Percentiles rank a stretch among this genome's conserved stretches.
Evolutionary conservation across 1,139 yeast species (phyloP).

Genomic region (Kluyveromyces sp.): DNA sequence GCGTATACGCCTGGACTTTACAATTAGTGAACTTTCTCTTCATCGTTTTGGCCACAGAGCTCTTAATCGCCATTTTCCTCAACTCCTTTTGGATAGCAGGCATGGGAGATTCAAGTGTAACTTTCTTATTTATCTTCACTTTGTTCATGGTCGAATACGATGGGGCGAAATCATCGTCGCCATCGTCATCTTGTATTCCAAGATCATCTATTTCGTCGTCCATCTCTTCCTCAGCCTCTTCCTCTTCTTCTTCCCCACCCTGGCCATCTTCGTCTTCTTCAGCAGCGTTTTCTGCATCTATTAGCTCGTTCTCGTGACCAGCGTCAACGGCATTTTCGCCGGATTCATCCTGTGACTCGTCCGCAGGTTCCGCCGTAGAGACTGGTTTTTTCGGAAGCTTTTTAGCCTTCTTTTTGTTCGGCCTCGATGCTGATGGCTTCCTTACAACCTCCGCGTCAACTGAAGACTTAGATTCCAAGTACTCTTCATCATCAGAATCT

Average conservation of each 20-base stretch:
- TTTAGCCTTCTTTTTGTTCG: background rate
- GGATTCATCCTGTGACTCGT: background rate
- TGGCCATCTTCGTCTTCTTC: conserved; percentile 13
- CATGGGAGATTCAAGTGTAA: conserved; percentile 26
- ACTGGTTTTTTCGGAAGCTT: conserved; percentile 5
- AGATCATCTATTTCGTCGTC: conserved; percentile 13
- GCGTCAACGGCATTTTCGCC: background rate
- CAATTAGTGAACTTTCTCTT: conserved; percentile 31
- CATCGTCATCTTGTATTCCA: conserved; percentile 19
- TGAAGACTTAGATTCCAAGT: background rate
- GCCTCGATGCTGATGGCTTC: background rate
- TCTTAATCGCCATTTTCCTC: conserved; percentile 27
- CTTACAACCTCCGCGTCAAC: background rate
- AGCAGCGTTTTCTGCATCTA: conserved; percentile 11
- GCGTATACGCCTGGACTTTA: conserved; percentile 23
- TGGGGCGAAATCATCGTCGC: conserved; percentile 26
- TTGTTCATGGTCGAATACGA: conserved; percentile 14
- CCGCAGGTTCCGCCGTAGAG: conserved; percentile 14
- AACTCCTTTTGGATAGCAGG: conserved; percentile 26
- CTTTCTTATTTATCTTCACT: conserved; percentile 14
- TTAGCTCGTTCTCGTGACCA: conserved; percentile 1
- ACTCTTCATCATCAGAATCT: background rate
- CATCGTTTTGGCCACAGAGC: conserved; percentile 25
- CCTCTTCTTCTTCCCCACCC: conserved; percentile 17
- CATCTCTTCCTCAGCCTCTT: conserved; percentile 12